Base-by-base conservation (phyloP, 345 rosid genomes). In the Boechera retrofracta region DNA sequence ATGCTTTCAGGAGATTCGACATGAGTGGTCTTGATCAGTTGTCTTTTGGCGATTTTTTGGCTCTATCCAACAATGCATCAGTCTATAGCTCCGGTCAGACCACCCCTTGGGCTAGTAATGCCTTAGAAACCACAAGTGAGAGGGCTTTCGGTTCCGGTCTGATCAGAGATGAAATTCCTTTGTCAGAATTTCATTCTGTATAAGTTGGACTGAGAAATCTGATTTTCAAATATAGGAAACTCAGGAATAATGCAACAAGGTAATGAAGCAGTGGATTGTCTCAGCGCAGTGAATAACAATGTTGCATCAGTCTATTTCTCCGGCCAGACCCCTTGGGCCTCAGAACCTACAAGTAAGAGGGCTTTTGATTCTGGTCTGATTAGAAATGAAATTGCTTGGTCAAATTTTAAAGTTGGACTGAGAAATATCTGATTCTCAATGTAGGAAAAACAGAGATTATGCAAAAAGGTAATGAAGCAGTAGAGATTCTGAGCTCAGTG, bases 51-150 rank as follows among this genome's bases (percentile, higher is more conserved):
- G 80, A 86, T 21, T 91, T 89, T 10, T 53, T 90, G 77, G 88
- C 86, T 53, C 85, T 85, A 31, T 88, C 88, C 10, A 82, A 87
- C 70, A 84, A 81, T 32, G 89, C 89, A 1, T 66, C 85, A 9
- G 44, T 53, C 1, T 64, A 54, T 10, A 33, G 63, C 48, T 9
- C 69, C 2, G 66, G 39, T 49, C 68, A 47, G 35, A 52, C 26
- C 3, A 52, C 13, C 5, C n/a, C 78, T 15, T 26, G 57, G 38
- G 41, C 21, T 49, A 18, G 31, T 38, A 51, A 39, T 41, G 11
- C 10, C 59, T 51, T 29, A n/a, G 56, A 47, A 12, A 26, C 44
- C 18, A 42, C 64, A 70, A 47, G 75, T 75, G 61, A 75, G 53
- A 67, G 52, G 35, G 38, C 15, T 47, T 67, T 45, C 44, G 67